These are phyloP conservation scores for Amaranthus tricolor DNA, from an alignment of 179 eudicot genomes.

Conservation along the genomic window DNA sequence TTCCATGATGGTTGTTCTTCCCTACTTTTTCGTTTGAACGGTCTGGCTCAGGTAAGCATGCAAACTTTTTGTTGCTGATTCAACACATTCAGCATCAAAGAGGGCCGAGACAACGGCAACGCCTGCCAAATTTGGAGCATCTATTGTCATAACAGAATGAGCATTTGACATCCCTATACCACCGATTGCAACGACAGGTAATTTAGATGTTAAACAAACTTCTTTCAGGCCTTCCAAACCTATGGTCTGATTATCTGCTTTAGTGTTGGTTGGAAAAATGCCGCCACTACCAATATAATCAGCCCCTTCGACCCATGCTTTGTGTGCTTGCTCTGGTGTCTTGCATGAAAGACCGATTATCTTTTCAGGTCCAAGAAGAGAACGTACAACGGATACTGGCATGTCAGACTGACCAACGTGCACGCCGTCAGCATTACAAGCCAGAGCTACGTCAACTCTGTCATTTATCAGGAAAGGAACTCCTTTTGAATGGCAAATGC, in stretches of 20 bases:
- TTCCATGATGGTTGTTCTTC: neutral
- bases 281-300: constrained; percentile 95
- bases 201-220: constrained; percentile 63
- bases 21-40: constrained; percentile 16
- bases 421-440: constrained; percentile 84
- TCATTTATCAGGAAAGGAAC: constrained; percentile 77
- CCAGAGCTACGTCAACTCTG: constrained; percentile 79
- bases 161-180: constrained; percentile 73
- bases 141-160: constrained; percentile 54
- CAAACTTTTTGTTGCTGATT: constrained; percentile 52
- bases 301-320: constrained; percentile 80
- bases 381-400: constrained; percentile 58
- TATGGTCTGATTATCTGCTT: constrained; percentile 61
- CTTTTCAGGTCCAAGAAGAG: constrained; percentile 76
- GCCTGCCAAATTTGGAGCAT: constrained; percentile 62
- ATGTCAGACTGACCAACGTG: constrained; percentile 94
- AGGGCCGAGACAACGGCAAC: constrained; percentile 89
- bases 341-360: constrained; percentile 92
- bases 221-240: constrained; percentile 75
- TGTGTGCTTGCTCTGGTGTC: constrained; percentile 74
- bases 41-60: constrained; percentile 40
- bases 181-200: constrained; percentile 94
- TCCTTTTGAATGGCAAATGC: constrained; percentile 54
- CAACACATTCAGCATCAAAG: constrained; percentile 66
- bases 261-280: constrained; percentile 79